phyloP scores from a whole-genome alignment of 768 basidiomycete species.

The Hygrophoropsis aurantiaca region DNA sequence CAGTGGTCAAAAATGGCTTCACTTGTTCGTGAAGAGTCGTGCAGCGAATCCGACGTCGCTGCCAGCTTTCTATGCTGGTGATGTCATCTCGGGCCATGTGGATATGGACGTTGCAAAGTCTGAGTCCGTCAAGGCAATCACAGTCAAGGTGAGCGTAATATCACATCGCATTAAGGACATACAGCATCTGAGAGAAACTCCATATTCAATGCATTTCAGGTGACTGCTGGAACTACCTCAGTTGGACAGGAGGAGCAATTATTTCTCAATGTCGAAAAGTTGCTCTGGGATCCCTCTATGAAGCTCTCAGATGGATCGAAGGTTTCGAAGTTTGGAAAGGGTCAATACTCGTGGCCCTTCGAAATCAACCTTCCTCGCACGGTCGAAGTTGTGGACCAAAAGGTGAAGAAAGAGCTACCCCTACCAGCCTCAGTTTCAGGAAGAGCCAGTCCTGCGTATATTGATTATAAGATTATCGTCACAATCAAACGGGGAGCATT shows the following conservation, averaged over 20 bases:
- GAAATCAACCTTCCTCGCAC: conserved; percentile 45
- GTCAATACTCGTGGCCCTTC: conserved; percentile 50
- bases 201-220: conserved; percentile 23
- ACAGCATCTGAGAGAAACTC: neutral
- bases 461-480: conserved; percentile 55
- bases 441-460: conserved; percentile 51
- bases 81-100: conserved; percentile 49
- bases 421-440: conserved; percentile 58
- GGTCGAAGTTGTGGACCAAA: conserved; percentile 38
- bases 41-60: conserved; percentile 34
- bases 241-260: conserved; percentile 54
- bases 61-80: conserved; percentile 48
- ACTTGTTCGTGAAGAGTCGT: conserved; percentile 45
- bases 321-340: conserved; percentile 38
- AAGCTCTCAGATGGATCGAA: conserved; percentile 22
- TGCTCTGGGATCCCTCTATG: conserved; percentile 39
- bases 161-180: conserved; percentile 2
- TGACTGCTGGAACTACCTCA: conserved; percentile 47
- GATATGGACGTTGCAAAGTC: conserved; percentile 50
- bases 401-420: conserved; percentile 34
- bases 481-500: conserved; percentile 50
- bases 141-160: conserved; percentile 39
- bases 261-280: conserved; percentile 44
- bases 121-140: conserved; percentile 48
- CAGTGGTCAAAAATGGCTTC: conserved; percentile 42